phyloP scores from a whole-genome alignment of 805 yeast species.

The Saccharomycopsis fermentans region DNA sequence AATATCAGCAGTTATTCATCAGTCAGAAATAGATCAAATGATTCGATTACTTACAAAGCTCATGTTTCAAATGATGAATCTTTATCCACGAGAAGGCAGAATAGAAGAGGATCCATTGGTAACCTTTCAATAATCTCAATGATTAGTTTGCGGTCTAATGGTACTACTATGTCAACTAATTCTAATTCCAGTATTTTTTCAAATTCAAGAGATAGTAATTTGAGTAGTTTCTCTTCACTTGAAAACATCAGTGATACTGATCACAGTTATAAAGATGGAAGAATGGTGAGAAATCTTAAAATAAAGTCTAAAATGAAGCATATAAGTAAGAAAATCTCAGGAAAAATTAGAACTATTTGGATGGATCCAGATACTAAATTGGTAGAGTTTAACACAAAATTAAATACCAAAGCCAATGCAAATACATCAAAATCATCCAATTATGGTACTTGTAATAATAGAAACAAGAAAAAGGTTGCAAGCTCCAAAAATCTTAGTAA shows the following conservation, averaged over 20 bases:
- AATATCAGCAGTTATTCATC: background rate
- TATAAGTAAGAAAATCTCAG: background rate
- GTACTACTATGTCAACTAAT: background rate
- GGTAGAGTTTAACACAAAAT: background rate
- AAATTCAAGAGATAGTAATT: background rate
- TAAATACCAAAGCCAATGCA: background rate
- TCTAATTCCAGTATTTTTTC: background rate
- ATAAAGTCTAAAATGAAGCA: background rate
- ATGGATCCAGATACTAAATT: background rate
- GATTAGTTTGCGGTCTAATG: background rate
- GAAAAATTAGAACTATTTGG: background rate
- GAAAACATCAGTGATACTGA: background rate
- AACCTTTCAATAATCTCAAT: background rate
- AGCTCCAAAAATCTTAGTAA: background rate
- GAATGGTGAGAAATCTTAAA: background rate
- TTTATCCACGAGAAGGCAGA: background rate
- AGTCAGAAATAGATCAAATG: slow-evolving; percentile 11
- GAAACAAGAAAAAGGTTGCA: too few species aligned
- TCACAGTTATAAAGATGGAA: background rate
- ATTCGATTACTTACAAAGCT: background rate
- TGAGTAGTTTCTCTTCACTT: background rate
- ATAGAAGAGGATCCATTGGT: background rate
- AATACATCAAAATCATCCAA: background rate
- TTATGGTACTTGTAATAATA: background rate
- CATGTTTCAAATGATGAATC: background rate